phyloP scores from a whole-genome alignment of 768 basidiomycete species.

The Tylopilus sp. region DNA sequence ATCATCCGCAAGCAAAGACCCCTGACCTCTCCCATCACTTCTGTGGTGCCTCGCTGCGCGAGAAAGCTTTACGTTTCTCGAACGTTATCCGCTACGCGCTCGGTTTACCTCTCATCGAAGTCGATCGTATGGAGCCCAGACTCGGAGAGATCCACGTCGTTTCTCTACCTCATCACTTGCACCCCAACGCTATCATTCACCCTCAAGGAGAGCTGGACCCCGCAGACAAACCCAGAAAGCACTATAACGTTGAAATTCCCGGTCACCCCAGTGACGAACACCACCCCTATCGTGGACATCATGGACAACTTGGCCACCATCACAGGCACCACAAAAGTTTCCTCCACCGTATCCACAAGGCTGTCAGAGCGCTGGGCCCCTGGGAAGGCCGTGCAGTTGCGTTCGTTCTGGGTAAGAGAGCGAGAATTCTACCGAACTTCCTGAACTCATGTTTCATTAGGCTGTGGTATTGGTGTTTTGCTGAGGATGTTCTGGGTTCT shows the following conservation, averaged over 20 bases:
- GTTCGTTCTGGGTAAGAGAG: constrained; percentile 69
- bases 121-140: not conserved
- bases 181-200: not conserved
- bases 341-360: constrained; percentile 56
- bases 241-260: not conserved
- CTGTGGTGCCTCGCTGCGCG: constrained; percentile 37
- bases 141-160: constrained; percentile 31
- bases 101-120: constrained; percentile 49
- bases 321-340: constrained; percentile 42
- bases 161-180: constrained; percentile 12
- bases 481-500: constrained; percentile 80
- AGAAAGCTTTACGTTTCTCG: constrained; percentile 50
- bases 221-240: constrained; percentile 12
- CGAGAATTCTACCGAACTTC: not conserved
- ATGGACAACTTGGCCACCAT: constrained; percentile 17
- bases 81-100: constrained; percentile 55
- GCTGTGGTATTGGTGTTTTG: constrained; percentile 82
- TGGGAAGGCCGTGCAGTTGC: constrained; percentile 85
- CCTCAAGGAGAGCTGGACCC: constrained; percentile 4
- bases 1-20: constrained; percentile 9
- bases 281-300: constrained; percentile 16
- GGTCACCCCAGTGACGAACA: constrained; percentile 2
- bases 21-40: constrained; percentile 26
- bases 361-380: constrained; percentile 66
- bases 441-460: constrained; percentile 31